phyloP scores from a whole-genome alignment of 306 rosid genomes.

The Prunus armeniaca region DNA sequence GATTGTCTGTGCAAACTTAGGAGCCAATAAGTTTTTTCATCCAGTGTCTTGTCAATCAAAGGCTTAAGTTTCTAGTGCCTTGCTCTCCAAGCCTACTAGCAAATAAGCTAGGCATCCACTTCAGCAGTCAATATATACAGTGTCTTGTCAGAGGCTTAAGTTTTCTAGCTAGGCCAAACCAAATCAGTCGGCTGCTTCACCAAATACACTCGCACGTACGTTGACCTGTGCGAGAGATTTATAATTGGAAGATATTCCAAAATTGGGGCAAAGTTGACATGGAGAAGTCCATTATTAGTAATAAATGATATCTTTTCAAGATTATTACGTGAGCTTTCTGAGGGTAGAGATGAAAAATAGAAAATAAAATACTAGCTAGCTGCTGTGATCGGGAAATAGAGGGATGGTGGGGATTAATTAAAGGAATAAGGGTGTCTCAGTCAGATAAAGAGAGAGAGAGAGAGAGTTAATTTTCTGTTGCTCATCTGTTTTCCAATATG shows the following conservation, averaged over 20 bases:
- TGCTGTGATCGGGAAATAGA: too few species aligned
- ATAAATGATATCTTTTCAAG: background rate
- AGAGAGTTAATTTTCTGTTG: background rate
- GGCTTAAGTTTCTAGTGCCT: background rate
- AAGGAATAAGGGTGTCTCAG: background rate
- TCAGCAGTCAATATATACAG: too few species aligned
- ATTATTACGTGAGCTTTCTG: background rate
- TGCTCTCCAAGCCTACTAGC: background rate
- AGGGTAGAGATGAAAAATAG: background rate
- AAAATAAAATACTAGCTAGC: background rate
- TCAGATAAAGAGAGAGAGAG: background rate
- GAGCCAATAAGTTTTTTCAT: background rate
- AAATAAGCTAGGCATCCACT: background rate
- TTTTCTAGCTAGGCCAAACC: background rate
- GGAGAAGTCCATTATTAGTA: background rate
- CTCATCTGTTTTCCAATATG: constrained; percentile 25
- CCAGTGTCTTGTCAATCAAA: background rate
- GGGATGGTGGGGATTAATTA: background rate
- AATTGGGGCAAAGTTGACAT: background rate
- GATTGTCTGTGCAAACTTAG: background rate
- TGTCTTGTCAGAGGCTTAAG: background rate
- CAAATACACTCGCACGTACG: background rate
- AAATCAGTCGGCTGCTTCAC: background rate
- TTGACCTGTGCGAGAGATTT: background rate
- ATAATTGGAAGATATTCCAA: background rate